phyloP scores from a whole-genome alignment of 2,329 filamentous ascomycete species.

The Chalara sp. region DNA sequence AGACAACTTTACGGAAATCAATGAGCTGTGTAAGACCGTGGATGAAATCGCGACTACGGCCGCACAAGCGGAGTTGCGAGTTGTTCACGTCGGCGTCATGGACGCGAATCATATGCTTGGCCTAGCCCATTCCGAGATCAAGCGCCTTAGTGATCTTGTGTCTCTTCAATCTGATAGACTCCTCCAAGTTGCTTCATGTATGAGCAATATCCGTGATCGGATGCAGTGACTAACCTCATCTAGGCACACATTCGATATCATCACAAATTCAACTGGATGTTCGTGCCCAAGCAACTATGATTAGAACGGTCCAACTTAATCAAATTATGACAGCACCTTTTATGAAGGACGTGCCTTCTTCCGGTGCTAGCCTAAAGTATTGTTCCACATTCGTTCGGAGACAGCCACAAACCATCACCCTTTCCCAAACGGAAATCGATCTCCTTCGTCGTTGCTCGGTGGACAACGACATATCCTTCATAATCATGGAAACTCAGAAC shows the following conservation, averaged over 20 bases:
- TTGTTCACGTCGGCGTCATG: conserved; percentile 9
- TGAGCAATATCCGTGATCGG: not conserved
- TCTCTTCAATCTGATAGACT: not conserved
- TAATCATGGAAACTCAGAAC: not conserved
- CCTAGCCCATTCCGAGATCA: not conserved
- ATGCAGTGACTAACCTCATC: not conserved
- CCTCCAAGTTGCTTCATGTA: not conserved
- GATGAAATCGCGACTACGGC: conserved; percentile 11
- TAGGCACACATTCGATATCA: too few relatives aligned
- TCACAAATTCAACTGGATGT: too few relatives aligned
- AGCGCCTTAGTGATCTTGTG: not conserved
- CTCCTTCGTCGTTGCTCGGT: not conserved
- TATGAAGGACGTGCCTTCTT: not conserved
- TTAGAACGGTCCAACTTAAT: not conserved
- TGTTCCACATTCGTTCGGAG: not conserved
- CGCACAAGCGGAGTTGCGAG: conserved; percentile 13
- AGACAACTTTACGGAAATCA: conserved; percentile 13
- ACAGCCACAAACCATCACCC: not conserved
- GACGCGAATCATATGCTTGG: not conserved
- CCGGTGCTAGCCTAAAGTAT: not conserved
- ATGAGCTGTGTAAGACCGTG: conserved; percentile 5
- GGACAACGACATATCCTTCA: not conserved
- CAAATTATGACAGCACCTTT: not conserved
- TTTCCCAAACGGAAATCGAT: not conserved
- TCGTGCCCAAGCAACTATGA: not conserved